Evolutionary conservation across 805 yeast genomes (phyloP), one percentile per base, ranked within the genome.

Genomic region (Candida sonorensis): DNA sequence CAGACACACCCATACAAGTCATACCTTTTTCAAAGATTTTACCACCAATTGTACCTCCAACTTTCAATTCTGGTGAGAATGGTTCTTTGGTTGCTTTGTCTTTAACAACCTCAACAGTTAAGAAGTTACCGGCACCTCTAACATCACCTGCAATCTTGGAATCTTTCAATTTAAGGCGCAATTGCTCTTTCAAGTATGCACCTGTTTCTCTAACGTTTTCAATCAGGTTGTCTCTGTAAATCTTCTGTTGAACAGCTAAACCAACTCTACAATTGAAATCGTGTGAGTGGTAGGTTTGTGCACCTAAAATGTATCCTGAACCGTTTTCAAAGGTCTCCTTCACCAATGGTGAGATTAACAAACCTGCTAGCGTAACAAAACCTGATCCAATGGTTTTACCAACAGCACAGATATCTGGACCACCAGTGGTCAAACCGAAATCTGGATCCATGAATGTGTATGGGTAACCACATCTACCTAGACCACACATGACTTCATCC

Each of bases 121-220:
- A 63, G 55, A 76, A 76, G 25, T 74, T 70, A 39, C 81, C 83
- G 36, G 72, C 59, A 34, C 83, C 83, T 54, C 83, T 66, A 23
- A 76, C 67, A 43, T 76, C 77, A 37, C 80, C 82, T 15, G 64
- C 74, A 32, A 65, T 59, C 32, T 54, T 54, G 37, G 47, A 48
- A 27, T 57, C 57, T 29, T 57, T 56, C 13, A 67, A 41, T 24
- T 53, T 50, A 21, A 53, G 53, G 36, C 53, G 51, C 30, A 72
- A 51, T 41, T 49, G 53, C 12, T 42, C 45, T 38, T 64, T 72
- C 44, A 72, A 41, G 38, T 64, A 52, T 34, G 46, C 59, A 37
- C 77, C 78, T 46, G 48, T 57, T 29, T 55, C 52, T 42, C 59
- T 55, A 27, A 68, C 63, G 49, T 71, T 71, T 30, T 57, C 62